phyloP scores from a whole-genome alignment of 768 basidiomycete species.

The Termitomyces heimii region DNA sequence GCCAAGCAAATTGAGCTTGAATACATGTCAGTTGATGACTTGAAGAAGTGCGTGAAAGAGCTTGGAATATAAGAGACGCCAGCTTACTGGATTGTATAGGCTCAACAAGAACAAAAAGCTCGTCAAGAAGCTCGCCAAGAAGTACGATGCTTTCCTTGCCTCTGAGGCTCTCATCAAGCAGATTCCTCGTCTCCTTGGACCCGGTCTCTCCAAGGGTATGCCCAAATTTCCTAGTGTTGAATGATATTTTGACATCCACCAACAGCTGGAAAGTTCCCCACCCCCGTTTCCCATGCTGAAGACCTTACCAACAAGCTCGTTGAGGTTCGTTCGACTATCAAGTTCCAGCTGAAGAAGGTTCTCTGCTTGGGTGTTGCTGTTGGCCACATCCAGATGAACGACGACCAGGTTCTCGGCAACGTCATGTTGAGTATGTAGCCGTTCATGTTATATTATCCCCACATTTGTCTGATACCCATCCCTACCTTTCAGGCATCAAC shows the following conservation, averaged over 20 bases:
- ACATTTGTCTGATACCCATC: neutral
- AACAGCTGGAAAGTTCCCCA: conserved; percentile 96
- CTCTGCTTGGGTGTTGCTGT: conserved; percentile 98
- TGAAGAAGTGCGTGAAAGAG: conserved; percentile 79
- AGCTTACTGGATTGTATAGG: conserved; percentile 30
- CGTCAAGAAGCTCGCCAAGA: conserved; percentile 99
- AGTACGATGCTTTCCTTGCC: conserved; percentile 97
- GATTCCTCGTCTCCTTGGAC: conserved; percentile 98
- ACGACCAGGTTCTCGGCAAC: conserved; percentile 95
- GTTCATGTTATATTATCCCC: neutral
- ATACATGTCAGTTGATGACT: conserved; percentile 99
- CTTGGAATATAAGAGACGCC: neutral
- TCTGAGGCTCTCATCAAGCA: conserved; percentile 99
- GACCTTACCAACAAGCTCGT: conserved; percentile 86
- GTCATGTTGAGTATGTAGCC: conserved; percentile 84
- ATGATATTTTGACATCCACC: neutral
- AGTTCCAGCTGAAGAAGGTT: conserved; percentile 99
- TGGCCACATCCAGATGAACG: conserved; percentile 95
- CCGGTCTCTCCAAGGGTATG: conserved; percentile 97
- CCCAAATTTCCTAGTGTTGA: neutral
- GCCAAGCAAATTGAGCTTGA: conserved; percentile 97
- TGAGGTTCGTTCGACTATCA: conserved; percentile 98
- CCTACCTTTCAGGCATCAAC: conserved; percentile 78
- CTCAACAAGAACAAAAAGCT: conserved; percentile 99
- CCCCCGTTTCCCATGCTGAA: conserved; percentile 89